phyloP scores from a whole-genome alignment of 805 yeast species.

The Metschnikowia anglica region DNA sequence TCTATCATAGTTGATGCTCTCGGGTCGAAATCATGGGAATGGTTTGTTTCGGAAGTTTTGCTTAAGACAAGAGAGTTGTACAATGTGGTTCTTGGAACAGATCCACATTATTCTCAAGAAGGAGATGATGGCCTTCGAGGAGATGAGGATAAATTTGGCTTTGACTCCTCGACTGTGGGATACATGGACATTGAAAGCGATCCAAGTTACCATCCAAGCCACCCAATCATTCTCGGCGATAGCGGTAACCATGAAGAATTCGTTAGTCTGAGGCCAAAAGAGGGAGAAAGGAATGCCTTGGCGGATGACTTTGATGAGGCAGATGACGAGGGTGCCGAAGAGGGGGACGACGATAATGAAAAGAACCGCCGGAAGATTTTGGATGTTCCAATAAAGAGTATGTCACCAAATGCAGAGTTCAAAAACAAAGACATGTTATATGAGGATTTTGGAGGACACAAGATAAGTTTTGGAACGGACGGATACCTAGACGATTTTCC shows the following conservation, averaged over 20 bases:
- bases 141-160: constrained; percentile 22
- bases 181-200: constrained; percentile 38
- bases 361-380: constrained; percentile 15
- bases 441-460: constrained; percentile 29
- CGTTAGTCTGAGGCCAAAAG: constrained; percentile 21
- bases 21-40: constrained; percentile 40
- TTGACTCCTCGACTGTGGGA: constrained; percentile 39
- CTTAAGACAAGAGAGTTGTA: constrained; percentile 55
- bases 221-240: constrained; percentile 37
- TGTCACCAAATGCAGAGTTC: constrained; percentile 31
- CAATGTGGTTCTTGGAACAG: constrained; percentile 56
- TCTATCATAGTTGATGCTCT: constrained; percentile 64
- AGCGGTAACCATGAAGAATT: constrained; percentile 35
- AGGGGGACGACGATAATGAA: not conserved
- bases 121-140: constrained; percentile 8
- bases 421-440: constrained; percentile 21
- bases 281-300: constrained; percentile 6
- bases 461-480: constrained; percentile 22
- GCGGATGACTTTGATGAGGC: constrained; percentile 23
- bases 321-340: constrained; percentile 20
- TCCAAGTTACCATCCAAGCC: constrained; percentile 26
- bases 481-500: constrained; percentile 40
- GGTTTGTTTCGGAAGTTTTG: constrained; percentile 49
- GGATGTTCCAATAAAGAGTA: constrained; percentile 27
- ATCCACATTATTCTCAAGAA: constrained; percentile 18